A percentile compares a stretch with the other conserved stretches of the same genome.
Evolutionary conservation across 495 filamentous ascomycete genomes (phyloP).

Genomic region (Hyaloscypha finlandica): DNA sequence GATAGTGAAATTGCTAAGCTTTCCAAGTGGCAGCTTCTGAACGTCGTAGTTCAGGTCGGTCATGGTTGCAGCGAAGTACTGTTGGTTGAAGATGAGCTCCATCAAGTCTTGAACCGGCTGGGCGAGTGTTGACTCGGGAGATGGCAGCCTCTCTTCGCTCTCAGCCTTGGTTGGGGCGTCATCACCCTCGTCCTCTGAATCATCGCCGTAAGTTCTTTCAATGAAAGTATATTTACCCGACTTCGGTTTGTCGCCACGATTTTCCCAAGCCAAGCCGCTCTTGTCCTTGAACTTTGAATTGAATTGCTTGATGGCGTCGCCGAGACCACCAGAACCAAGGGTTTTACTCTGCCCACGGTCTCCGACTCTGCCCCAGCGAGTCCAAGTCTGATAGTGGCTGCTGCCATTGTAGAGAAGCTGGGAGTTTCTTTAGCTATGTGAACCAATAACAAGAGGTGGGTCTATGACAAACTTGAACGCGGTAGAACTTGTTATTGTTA

Average conservation of each 20-base stretch:
- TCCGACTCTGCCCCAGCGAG: conserved; percentile 79
- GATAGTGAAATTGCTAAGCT: conserved; percentile 77
- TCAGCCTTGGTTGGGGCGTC: conserved; percentile 32
- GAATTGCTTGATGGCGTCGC: conserved; percentile 54
- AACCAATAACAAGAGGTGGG: conserved; percentile 16
- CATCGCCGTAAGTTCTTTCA: conserved; percentile 65
- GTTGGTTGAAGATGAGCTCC: conserved; percentile 78
- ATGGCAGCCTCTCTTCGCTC: conserved; percentile 32
- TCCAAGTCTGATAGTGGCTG: conserved; percentile 57
- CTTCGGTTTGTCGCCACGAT: conserved; percentile 60
- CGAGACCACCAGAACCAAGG: conserved; percentile 44
- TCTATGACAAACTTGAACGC: conserved; percentile 47
- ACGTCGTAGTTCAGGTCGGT: conserved; percentile 72
- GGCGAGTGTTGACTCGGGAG: conserved; percentile 55
- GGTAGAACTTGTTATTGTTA: conserved; percentile 78
- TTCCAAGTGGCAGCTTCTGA: conserved; percentile 78
- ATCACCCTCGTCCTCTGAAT: conserved; percentile 63
- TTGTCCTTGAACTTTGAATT: conserved; percentile 80
- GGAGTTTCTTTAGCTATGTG: conserved; percentile 8
- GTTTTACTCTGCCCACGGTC: conserved; percentile 62
- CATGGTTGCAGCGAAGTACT: conserved; percentile 67
- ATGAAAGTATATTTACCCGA: conserved; percentile 75
- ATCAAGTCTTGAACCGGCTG: conserved; percentile 66
- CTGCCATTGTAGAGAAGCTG: conserved; percentile 40
- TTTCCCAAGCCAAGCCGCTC: conserved; percentile 66